A percentile compares a stretch with the other conserved stretches of the same genome.
phyloP scores from a whole-genome alignment of 2,329 filamentous ascomycete species.

The Ceratocystiopsis sp. region DNA sequence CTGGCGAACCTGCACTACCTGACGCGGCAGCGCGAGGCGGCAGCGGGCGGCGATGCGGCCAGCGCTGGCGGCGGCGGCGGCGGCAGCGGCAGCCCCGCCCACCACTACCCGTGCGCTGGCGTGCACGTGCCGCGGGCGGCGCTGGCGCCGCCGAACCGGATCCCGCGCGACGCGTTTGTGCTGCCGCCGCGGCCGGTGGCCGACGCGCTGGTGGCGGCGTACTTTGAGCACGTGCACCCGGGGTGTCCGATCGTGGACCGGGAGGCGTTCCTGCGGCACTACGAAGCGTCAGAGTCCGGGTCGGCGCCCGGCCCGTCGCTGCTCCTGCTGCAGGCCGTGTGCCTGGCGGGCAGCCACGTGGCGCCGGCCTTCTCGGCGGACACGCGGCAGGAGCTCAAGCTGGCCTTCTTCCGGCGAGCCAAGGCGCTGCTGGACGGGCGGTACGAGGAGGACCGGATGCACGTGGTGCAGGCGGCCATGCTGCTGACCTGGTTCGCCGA shows the following conservation, averaged over 20 bases:
- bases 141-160: constrained; percentile 25
- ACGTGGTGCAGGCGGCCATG: constrained; percentile 35
- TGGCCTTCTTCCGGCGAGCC: constrained; percentile 32
- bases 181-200: constrained; percentile 29
- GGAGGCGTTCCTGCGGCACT: constrained; percentile 68
- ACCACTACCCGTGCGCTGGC: constrained; percentile 23
- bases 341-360: constrained; percentile 40
- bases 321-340: constrained; percentile 73
- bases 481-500: constrained; percentile 39
- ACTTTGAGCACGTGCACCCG: constrained; percentile 77
- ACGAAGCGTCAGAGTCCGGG: constrained; percentile 57
- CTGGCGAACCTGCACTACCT: too few relatives aligned
- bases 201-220: constrained; percentile 36
- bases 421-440: constrained; percentile 35
- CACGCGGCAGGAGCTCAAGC: constrained; percentile 18
- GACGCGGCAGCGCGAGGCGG: too few relatives aligned
- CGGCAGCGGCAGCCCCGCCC: too few relatives aligned
- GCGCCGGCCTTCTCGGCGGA: not conserved
- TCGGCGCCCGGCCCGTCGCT: too few relatives aligned
- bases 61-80: too few relatives aligned
- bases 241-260: constrained; percentile 84
- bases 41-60: too few relatives aligned
- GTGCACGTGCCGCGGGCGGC: constrained; percentile 22
- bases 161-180: constrained; percentile 29
- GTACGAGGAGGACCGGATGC: constrained; percentile 34